Evolutionary conservation across 2,329 filamentous ascomycete species (phyloP).

Genomic region (Aspergillus sp.): DNA sequence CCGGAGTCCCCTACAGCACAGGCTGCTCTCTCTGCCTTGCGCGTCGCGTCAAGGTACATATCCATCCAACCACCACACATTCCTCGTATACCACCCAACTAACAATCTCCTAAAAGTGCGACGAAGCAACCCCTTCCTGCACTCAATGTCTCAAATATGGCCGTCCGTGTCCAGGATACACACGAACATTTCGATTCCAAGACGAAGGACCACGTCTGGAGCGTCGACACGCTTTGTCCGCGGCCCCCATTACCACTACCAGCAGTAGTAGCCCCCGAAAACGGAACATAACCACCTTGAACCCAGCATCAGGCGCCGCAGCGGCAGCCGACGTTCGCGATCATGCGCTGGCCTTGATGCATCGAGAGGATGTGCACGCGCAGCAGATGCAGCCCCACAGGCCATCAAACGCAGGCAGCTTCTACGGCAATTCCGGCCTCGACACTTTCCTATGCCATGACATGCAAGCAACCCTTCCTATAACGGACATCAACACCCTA

Average conservation of each 20-base stretch:
- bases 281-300: neutral
- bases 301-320: constrained; percentile 6
- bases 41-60: constrained; percentile 38
- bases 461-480: constrained; percentile 13
- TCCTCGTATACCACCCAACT: neutral
- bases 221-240: constrained; percentile 24
- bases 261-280: too few species aligned
- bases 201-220: constrained; percentile 38
- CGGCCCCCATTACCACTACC: neutral
- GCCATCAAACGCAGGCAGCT: too few species aligned
- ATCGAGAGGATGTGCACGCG: constrained; percentile 1
- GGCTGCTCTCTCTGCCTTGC: constrained; percentile 42
- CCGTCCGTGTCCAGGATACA: constrained; percentile 37
- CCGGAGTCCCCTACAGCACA: constrained; percentile 43
- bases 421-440: too few species aligned
- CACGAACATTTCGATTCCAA: constrained; percentile 36
- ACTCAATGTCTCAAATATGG: constrained; percentile 39
- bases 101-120: constrained; percentile 36
- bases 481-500: constrained; percentile 18
- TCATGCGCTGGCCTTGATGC: constrained; percentile 27
- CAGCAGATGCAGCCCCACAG: neutral
- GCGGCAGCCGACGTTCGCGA: neutral
- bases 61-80: neutral
- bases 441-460: too few species aligned
- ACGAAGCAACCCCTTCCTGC: constrained; percentile 44